Evolutionary conservation across 1,284 basidiomycete species (phyloP), one percentile per base, ranked within the genome.

Genomic region (Inonotus obliquus): DNA sequence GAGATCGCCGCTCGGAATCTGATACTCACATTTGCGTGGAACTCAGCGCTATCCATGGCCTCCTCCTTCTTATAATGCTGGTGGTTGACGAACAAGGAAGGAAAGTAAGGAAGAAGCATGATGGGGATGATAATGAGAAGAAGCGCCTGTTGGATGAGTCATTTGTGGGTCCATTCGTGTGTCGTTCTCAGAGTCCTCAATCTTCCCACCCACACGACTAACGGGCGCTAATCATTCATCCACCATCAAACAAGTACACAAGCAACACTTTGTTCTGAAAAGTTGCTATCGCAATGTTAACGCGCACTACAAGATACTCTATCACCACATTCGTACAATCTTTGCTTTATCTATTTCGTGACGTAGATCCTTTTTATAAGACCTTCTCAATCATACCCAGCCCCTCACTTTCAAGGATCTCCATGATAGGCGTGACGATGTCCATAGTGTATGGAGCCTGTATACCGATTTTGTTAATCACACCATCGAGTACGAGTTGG

Each of bases 381-480:
- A 85, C 79, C 66, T 79, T 79, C 77, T 97, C 94, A 57, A 90
- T 76, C 69, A 96, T 81, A 32, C 87, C 88, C 67, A 96, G 75
- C 11, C 93, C 92, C 78, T 96, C 93, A 65, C 80, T 82, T 77
- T 96, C 94, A 63, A 96, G 75, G 54, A 83, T 75, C 66, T 81
- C 82, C 54, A 92, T 80, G 69, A 98, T 84, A 39, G 92, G 86
- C 64, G 92, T 87, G 72, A 92, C 94, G 48, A 95, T 86, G 70
- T 92, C 89, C 77, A 91, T 89, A 67, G 83, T 85, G 76, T 97
- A 98, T 17, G 96, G 96, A 9, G 87, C 91, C 61, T 89, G 83
- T n/a, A 98, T 82, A 69, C 95, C 95, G 10, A 88, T 84, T 62
- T 82, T 84, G 68, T 79, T 86, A 70, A 98, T 77, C 57, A 85